Conservation (phyloP, 768 basidiomycete species). For the Austroboletus eburneus region DNA sequence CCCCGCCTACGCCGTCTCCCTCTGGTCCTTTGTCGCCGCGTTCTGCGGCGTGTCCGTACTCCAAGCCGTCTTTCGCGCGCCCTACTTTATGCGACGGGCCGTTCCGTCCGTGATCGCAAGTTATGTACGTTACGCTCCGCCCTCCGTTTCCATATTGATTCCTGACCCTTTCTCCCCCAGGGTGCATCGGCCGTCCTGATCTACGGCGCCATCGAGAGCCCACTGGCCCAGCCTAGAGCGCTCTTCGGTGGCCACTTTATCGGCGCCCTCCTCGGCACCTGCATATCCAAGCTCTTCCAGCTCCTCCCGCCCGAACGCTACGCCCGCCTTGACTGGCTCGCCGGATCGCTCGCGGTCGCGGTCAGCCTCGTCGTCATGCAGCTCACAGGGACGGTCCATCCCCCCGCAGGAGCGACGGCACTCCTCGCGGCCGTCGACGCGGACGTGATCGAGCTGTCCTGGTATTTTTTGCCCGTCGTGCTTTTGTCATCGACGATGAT, state of each 20-base stretch:
- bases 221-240: constrained; percentile 49
- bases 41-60: constrained; percentile 48
- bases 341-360: constrained; percentile 36
- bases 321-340: constrained; percentile 43
- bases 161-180: constrained; percentile 23
- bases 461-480: constrained; percentile 52
- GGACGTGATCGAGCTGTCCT: constrained; percentile 41
- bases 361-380: constrained; percentile 46
- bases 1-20: neutral
- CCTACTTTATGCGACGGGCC: constrained; percentile 42
- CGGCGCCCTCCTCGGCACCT: constrained; percentile 43
- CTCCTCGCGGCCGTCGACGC: constrained; percentile 43
- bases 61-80: constrained; percentile 47
- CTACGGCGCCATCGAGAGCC: constrained; percentile 50
- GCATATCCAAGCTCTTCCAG: constrained; percentile 48
- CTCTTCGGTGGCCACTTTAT: constrained; percentile 42
- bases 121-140: constrained; percentile 17
- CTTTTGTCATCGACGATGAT: constrained; percentile 44
- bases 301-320: constrained; percentile 43
- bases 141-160: no score
- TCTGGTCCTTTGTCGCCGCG: constrained; percentile 51
- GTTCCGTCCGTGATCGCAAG: constrained; percentile 32
- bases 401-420: constrained; percentile 57
- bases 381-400: constrained; percentile 48
- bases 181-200: constrained; percentile 54